phyloP scores from a whole-genome alignment of 1,139 yeast genomes.

The Yamadazyma membranifaciens region DNA sequence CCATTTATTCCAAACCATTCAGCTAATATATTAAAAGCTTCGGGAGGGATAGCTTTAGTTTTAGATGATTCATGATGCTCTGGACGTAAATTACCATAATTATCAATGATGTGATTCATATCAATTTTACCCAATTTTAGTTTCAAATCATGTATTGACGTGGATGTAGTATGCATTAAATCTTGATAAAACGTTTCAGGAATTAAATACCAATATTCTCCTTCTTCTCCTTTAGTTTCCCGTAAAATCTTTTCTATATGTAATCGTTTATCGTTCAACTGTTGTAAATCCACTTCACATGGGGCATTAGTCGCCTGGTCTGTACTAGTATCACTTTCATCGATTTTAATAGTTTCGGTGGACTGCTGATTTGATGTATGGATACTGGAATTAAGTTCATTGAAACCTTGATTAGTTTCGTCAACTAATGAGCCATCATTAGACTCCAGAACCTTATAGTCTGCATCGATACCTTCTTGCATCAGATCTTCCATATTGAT shows the following conservation, averaged over 20 bases:
- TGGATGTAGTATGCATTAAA: constrained; percentile 26
- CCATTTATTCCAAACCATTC: constrained; percentile 56
- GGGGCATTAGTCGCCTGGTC: neutral
- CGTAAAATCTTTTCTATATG: constrained; percentile 23
- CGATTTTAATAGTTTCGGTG: neutral
- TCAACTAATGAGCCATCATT: too few relatives aligned
- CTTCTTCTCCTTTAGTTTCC: constrained; percentile 24
- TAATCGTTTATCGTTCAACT: constrained; percentile 19
- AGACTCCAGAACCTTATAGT: neutral
- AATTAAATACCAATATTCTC: constrained; percentile 39
- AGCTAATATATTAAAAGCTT: constrained; percentile 40
- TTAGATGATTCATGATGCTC: constrained; percentile 30
- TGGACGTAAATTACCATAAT: constrained; percentile 29
- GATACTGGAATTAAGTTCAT: too few relatives aligned
- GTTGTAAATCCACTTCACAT: neutral
- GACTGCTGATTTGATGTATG: too few relatives aligned
- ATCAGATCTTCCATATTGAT: neutral
- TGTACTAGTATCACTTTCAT: neutral
- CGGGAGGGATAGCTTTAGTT: constrained; percentile 34
- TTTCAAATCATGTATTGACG: constrained; percentile 26
- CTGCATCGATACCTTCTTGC: neutral
- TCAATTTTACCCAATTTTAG: constrained; percentile 33
- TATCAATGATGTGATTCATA: constrained; percentile 28
- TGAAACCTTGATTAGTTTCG: too few relatives aligned
- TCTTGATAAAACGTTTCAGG: constrained; percentile 28